Conservation (phyloP, 176 grass and related monocot species). For the Alopecurus myosuroides region DNA sequence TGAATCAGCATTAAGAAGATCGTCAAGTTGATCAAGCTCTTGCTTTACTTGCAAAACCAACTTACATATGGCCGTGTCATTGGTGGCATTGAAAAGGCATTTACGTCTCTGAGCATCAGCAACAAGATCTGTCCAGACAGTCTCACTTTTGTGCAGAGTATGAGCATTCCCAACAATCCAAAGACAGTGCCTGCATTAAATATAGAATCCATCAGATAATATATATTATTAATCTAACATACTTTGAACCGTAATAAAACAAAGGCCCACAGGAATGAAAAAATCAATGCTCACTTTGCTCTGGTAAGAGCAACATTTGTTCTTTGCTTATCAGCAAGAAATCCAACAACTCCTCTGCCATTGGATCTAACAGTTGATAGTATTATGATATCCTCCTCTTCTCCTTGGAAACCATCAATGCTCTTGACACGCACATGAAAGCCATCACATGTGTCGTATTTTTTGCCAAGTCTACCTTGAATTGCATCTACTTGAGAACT, state of each 20-base stretch:
- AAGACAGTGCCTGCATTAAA: slow-evolving; percentile 68
- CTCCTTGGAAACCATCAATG: slow-evolving; percentile 81
- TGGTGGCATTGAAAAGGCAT: slow-evolving; percentile 44
- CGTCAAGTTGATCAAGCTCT: slow-evolving; percentile 67
- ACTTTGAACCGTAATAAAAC: neutral
- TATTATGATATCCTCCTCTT: slow-evolving; percentile 82
- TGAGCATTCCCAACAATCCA: slow-evolving; percentile 73
- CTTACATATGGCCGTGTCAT: slow-evolving; percentile 35
- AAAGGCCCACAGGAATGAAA: neutral
- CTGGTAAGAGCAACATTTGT: slow-evolving; percentile 87
- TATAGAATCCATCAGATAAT: neutral
- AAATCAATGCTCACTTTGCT: slow-evolving; percentile 51
- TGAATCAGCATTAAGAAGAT: slow-evolving; percentile 78
- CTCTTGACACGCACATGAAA: slow-evolving; percentile 70
- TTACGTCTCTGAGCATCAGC: slow-evolving; percentile 37
- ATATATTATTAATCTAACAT: neutral
- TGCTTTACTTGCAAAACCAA: slow-evolving; percentile 58
- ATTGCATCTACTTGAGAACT: slow-evolving; percentile 57
- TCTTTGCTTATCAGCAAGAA: slow-evolving; percentile 60
- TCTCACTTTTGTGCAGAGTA: slow-evolving; percentile 44
- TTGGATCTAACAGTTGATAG: slow-evolving; percentile 77
- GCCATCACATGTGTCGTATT: slow-evolving; percentile 28
- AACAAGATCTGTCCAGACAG: slow-evolving; percentile 61
- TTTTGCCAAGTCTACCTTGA: slow-evolving; percentile 44
- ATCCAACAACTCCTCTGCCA: slow-evolving; percentile 43